Base-by-base conservation (phyloP, 2,329 filamentous ascomycete species). In the Conoideocrella luteorostrata region DNA sequence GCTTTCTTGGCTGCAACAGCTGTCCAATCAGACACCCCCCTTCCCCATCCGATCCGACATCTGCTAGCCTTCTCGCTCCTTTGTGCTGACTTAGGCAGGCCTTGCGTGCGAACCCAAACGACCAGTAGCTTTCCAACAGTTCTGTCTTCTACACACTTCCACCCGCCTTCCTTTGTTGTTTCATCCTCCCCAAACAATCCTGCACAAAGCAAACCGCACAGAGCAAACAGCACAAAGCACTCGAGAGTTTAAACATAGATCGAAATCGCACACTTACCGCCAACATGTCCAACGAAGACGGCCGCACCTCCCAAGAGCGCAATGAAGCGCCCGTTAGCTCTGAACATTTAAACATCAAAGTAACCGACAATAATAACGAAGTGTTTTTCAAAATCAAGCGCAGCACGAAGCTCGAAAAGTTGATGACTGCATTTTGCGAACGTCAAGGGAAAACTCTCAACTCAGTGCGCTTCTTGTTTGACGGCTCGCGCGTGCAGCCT, bases 381-480 rank as follows among this genome's bases (percentile, higher is more conserved):
- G 91, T 98, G 57, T 98, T 97, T 68, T 98, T 98, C 76, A 98
- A 98, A 76, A 98, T 98, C 72, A 98, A 98, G 83, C 81, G 90
- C 29, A 89, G 85, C 18, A 98, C 93, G 1, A 87, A 89, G 64
- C 79, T 98, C 2, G 93, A 95, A 71, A 98, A 98, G 74, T 75
- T 98, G 44, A 98, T 98, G 93, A 85, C 88, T 49, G 93, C 93
- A 17, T 98, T 97, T 66, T 98, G 93, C 67, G 91, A 97, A 54
- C 81, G 93, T 20, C 90, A 96, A 64, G 93, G 93, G 56, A 97
- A 97, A 74, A 80, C 84, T 26, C 71, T 83, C 6, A 79, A 74
- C 26, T 91, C 87, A 5, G 91, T 97, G 37, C 84, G 93, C 23
- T 98, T 98, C 66, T 74, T 98, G 1, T 97, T 97, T 57, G 93